Conservation (phyloP, 2,329 filamentous ascomycete species). For the Lasiodiplodia theobromae region DNA sequence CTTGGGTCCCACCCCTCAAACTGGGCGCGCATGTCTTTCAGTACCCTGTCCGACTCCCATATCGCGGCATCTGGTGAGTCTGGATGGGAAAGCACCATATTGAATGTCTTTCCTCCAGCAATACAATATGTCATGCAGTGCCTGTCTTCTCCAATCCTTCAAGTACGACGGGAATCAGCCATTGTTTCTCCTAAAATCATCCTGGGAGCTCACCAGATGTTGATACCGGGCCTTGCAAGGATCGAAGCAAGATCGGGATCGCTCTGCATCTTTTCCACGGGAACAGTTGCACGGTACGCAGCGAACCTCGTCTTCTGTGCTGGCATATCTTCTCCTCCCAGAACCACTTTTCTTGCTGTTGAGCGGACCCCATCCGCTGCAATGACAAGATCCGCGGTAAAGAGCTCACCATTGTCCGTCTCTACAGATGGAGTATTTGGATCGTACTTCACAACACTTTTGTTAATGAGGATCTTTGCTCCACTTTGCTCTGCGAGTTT, state of each 20-base stretch:
- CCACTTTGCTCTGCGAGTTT: slow-evolving; percentile 33
- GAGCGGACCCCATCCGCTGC: slow-evolving; percentile 59
- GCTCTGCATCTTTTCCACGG: slow-evolving; percentile 53
- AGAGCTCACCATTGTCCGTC: slow-evolving; percentile 48
- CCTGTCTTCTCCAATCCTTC: slow-evolving; percentile 48
- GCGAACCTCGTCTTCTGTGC: slow-evolving; percentile 66
- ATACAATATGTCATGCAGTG: slow-evolving; percentile 59
- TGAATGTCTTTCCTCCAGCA: slow-evolving; percentile 63
- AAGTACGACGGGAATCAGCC: slow-evolving; percentile 37
- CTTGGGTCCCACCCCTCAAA: slow-evolving; percentile 69
- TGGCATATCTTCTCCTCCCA: slow-evolving; percentile 35
- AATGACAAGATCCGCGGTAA: slow-evolving; percentile 43
- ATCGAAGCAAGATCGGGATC: slow-evolving; percentile 36
- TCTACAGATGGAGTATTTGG: slow-evolving; percentile 32
- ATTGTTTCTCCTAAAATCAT: slow-evolving; percentile 28
- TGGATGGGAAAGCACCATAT: slow-evolving; percentile 69
- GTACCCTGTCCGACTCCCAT: slow-evolving; percentile 57
- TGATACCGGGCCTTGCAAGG: slow-evolving; percentile 34
- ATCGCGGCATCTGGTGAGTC: slow-evolving; percentile 64
- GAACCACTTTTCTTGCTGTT: slow-evolving; percentile 31
- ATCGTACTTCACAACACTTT: slow-evolving; percentile 32
- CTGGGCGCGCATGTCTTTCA: slow-evolving; percentile 66
- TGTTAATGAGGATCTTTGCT: slow-evolving; percentile 31
- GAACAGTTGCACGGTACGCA: slow-evolving; percentile 65
- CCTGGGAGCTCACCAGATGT: slow-evolving; percentile 33